Percentiles rank a stretch among this genome's conserved stretches.
Evolutionary conservation across 225 moss, liverwort and hornwort genomes (phyloP).

Genomic region (Bryoerythrophyllum caledonicum): DNA sequence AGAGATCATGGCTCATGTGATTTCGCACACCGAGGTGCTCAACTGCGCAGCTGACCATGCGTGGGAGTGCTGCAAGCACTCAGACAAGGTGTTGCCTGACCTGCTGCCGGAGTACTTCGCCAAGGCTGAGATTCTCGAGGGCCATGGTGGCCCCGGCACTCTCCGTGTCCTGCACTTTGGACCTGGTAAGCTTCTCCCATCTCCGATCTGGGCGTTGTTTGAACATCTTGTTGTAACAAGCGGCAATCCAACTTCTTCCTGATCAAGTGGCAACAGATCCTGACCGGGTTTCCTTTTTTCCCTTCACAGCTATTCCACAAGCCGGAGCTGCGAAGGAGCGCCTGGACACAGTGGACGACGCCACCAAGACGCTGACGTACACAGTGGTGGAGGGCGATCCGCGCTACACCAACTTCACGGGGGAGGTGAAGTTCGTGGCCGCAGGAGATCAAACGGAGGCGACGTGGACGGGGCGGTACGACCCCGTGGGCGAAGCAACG

Average conservation of each 20-base stretch:
- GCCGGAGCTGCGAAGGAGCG: slow-evolving; percentile 45
- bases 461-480: slow-evolving; percentile 43
- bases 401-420: slow-evolving; percentile 29
- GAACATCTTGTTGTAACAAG: too few relatives aligned
- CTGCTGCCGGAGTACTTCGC: slow-evolving; percentile 23
- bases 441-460: slow-evolving; percentile 21
- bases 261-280: too few relatives aligned
- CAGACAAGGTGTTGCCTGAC: slow-evolving; percentile 24
- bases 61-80: slow-evolving; percentile 27
- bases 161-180: slow-evolving; percentile 22
- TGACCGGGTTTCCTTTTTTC: neutral
- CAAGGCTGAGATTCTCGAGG: slow-evolving; percentile 22
- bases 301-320: slow-evolving; percentile 36
- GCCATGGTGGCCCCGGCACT: slow-evolving; percentile 18
- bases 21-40: slow-evolving; percentile 30
- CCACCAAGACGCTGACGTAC: slow-evolving; percentile 38
- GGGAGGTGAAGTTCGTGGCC: slow-evolving; percentile 28
- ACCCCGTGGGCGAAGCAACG: slow-evolving; percentile 24
- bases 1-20: slow-evolving; percentile 27
- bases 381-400: slow-evolving; percentile 42
- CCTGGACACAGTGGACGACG: slow-evolving; percentile 37
- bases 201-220: too few relatives aligned
- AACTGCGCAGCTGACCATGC: slow-evolving; percentile 24
- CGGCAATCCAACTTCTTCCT: too few relatives aligned
- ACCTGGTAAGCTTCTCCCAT: slow-evolving; percentile 10